Base-by-base conservation (phyloP, 1,139 yeast species). In the Nakaseomyces sp. region DNA sequence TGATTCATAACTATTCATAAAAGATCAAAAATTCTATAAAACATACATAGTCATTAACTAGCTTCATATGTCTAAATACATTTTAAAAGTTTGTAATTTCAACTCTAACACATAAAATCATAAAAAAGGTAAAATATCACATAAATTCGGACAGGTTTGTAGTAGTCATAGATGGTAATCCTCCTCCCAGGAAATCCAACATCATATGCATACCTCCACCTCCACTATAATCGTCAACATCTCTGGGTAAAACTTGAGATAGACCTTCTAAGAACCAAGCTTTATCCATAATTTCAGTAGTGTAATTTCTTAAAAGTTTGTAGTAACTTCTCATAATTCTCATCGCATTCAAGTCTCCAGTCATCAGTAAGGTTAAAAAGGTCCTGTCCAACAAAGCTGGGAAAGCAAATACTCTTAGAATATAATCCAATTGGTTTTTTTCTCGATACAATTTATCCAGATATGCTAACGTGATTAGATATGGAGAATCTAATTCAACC, bases 231-330 rank as follows among this genome's bases (percentile, higher is more conserved):
- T 82, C 86, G 45, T 83, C 93, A 17, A 83, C 93, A 61, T 83
- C 88, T 13, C 77, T 88, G 0, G 93, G 93, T 43, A 89, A 70
- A 0, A 87, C 95, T 48, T 79, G 79, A 4, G 93, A 76, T 2
- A 89, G 95, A 2, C 96, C 96, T 63, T 88, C 95, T 51, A 89
- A 70, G 55, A 89, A 89, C 97, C 97, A 89, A 13, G 88, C 94
- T 54, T 77, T 77, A 55, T 87, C 93, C 59, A 83, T 85, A 82
- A 84, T 81, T 56, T 86, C 94, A 18, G 81, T 77, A 0, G 95
- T 85, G 63, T 83, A 89, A 7, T 82, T 77, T 49, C 95, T 70
- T 42, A 89, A 73, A 45, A 89, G 68, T 50, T 84, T 81, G 66
- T 88, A 89, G 67, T 88, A 89, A 41, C 86, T 81, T 54, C 93